A percentile compares a stretch with the other conserved stretches of the same genome.
Conservation (phyloP, 2,329 filamentous ascomycete genomes). For the Madurella fahalii region DNA sequence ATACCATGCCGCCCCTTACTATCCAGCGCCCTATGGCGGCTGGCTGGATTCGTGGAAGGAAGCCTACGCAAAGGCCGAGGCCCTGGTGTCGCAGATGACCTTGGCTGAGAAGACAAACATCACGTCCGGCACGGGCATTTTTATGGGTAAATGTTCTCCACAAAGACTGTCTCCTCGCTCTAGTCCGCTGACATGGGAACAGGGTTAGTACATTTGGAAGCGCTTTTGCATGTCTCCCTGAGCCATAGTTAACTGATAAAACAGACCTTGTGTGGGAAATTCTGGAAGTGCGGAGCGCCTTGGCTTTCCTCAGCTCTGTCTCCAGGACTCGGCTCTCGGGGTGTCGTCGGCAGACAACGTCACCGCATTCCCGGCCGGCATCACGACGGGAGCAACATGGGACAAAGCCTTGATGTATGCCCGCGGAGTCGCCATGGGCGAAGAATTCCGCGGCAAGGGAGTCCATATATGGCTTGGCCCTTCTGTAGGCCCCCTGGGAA, state of each 20-base stretch:
- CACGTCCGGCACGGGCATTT: constrained; percentile 66
- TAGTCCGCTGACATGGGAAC: constrained; percentile 4
- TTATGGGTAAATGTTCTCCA: constrained; percentile 53
- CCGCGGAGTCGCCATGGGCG: constrained; percentile 63
- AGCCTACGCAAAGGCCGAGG: constrained; percentile 66
- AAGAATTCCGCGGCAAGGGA: constrained; percentile 70
- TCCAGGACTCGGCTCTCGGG: constrained; percentile 69
- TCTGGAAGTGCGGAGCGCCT: constrained; percentile 67
- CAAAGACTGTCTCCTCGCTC: neutral
- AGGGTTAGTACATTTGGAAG: constrained; percentile 19
- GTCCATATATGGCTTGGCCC: constrained; percentile 69
- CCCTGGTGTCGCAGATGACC: constrained; percentile 70
- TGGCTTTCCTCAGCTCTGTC: constrained; percentile 67
- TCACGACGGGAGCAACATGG: constrained; percentile 70
- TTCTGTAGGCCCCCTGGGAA: constrained; percentile 64
- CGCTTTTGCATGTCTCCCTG: neutral
- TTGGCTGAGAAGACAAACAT: constrained; percentile 77
- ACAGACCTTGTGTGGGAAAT: constrained; percentile 67
- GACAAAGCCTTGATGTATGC: constrained; percentile 68
- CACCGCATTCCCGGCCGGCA: constrained; percentile 75
- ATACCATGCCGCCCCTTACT: constrained; percentile 58
- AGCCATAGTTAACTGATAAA: constrained; percentile 12
- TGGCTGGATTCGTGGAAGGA: constrained; percentile 65
- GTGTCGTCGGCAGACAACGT: constrained; percentile 69
- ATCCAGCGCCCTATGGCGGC: constrained; percentile 68